Base-by-base conservation (phyloP, 257 asterid genomes). In the Capsicum rhomboideum region DNA sequence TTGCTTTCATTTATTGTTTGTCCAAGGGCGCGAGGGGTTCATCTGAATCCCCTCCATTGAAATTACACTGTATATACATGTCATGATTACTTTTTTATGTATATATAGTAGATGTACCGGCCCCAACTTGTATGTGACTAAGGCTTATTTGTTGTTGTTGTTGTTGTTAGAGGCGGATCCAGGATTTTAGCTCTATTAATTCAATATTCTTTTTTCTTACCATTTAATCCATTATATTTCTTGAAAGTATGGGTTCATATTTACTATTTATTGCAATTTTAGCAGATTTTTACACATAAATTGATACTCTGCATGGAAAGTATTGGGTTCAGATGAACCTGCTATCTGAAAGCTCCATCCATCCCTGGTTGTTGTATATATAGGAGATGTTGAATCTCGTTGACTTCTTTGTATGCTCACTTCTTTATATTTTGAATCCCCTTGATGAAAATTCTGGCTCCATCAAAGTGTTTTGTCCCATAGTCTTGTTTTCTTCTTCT, bases 1-100 rank as follows among this genome's bases (percentile, higher is more conserved):
- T 40, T 23, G 55, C 37, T 80, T 80, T 80, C 59, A 49, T 78
- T 8, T 44, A 13, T 78, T 52, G 26, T 52, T 78, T 78, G 14
- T 50, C 20, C 14, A 40, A 11, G 0, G 21, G 29, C 6, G 16
- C 6, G 13, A 61, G 2, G 10, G 46, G 23, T 29, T 16, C 13
- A 29, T 16, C 0, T 7, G 1, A 66, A 66, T 29, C 20, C 2
- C 1, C 3, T 16, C 16, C 2, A 6, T 14, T 8, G 46, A 29
- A 17, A 28, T 63, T 66, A 29, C 10, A 16, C 0, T 16, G 0
- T 31, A 31, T 66, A 31, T 29, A 16, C 23, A 66, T 16, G 42
- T 14, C 0, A 29, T 13, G 0, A 1, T 64, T 77, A 49, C 9
- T 40, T 77, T 10, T 11, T 46, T 74, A 42, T 75, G 31, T 37